Base-by-base conservation (phyloP, 352 stramenopile species). In the Globisporangium cystogenes region DNA sequence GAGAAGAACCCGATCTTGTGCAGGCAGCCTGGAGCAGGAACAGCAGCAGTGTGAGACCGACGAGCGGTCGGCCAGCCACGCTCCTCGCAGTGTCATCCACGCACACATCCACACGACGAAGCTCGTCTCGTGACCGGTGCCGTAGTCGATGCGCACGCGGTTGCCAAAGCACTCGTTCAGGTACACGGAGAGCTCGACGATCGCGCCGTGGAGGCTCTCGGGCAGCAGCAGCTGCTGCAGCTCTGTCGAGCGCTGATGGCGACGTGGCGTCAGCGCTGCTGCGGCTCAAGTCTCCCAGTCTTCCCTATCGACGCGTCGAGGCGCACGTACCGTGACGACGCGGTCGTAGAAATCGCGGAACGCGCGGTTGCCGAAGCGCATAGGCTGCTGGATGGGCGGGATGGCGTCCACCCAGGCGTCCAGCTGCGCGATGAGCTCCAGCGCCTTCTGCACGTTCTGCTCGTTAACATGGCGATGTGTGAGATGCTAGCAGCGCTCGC, bases 101-200 rank as follows among this genome's bases (percentile, higher is more conserved):
- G 57, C 75, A 95, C 82, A 81, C 50, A 97, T 80, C 71, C 97
- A 98, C 4, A 99, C 80, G 41, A 98, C 74, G 67, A 99, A 99
- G 53, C 84, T 98, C 11, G 84, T 98, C 71, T 99, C 97, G 66
- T 99, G 97, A 35, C 97, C 97, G 12, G 96, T 99, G 44, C 96
- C 97, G 74, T 99, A 99, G 77, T 99, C 97, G 49, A 99, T 97
- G 44, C 97, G 82, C 47, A 93, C 89, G 35, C 85, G 80, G 82
- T 99, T 97, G 27, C 96, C 97, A 72, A 99, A 99, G 1, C 86
- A 93, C 64, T 97, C 89, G 62, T 94, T 81, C 24, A 99, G 72
- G 72, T 99, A 99, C 18, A 87, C 77, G 21, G 77, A 74, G 18
- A 99, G 67, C 77, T 99, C 96, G 26, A 92, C 59, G 44, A 96